phyloP scores from a whole-genome alignment of 2,329 filamentous ascomycete species.

The Fusarium sp. region DNA sequence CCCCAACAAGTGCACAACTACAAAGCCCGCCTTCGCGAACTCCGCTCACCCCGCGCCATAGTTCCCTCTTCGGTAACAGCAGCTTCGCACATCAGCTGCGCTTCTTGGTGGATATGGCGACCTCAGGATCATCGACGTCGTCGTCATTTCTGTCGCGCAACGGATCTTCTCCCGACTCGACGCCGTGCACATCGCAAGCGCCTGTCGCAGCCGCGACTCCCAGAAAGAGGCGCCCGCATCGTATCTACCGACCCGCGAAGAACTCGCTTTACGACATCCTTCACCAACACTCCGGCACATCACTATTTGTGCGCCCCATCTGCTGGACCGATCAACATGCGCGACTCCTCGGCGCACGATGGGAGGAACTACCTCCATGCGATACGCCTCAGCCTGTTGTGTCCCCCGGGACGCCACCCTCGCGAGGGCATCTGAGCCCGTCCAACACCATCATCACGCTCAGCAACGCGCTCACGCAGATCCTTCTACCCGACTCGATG shows the following conservation, averaged over 20 bases:
- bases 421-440: conserved; percentile 52
- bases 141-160: conserved; percentile 23
- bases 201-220: conserved; percentile 26
- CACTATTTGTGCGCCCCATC: conserved; percentile 65
- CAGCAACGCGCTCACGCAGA: conserved; percentile 57
- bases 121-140: conserved; percentile 27
- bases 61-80: conserved; percentile 42
- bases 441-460: conserved; percentile 58
- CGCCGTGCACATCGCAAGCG: conserved; percentile 43
- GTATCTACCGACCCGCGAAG: conserved; percentile 55
- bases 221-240: conserved; percentile 44
- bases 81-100: conserved; percentile 48
- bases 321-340: conserved; percentile 67
- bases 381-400: conserved; percentile 55
- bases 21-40: background rate
- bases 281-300: conserved; percentile 58
- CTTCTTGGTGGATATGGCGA: conserved; percentile 45
- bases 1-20: conserved; percentile 9
- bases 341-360: conserved; percentile 60
- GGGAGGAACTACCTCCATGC: conserved; percentile 57
- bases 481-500: conserved; percentile 52
- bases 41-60: conserved; percentile 28
- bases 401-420: conserved; percentile 50
- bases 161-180: conserved; percentile 32
- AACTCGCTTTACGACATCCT: conserved; percentile 67